Percentiles rank a stretch among this genome's conserved stretches.
phyloP scores from a whole-genome alignment of 2,329 filamentous ascomycete genomes.

The Zalaria obscura region DNA sequence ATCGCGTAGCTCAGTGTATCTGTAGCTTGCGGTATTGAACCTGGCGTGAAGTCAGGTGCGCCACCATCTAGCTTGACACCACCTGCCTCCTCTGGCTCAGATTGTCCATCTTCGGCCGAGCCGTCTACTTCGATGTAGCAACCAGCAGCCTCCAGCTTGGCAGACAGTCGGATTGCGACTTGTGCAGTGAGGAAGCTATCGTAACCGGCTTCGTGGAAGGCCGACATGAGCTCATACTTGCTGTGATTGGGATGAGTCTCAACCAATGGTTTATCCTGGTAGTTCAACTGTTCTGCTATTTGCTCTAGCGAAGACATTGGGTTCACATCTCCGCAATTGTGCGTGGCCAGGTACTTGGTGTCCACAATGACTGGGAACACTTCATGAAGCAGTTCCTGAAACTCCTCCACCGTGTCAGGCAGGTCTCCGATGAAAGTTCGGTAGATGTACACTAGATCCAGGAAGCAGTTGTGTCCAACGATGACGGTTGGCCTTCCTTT shows the following conservation, averaged over 20 bases:
- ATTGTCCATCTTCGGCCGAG: not conserved
- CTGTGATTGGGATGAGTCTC: conserved; percentile 21
- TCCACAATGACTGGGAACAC: conserved; percentile 45
- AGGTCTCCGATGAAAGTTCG: conserved; percentile 45
- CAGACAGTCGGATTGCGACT: conserved; percentile 41
- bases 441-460: conserved; percentile 50
- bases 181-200: conserved; percentile 48
- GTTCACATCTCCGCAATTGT: conserved; percentile 38
- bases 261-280: conserved; percentile 29
- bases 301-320: conserved; percentile 34
- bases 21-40: not conserved
- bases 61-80: conserved; percentile 6
- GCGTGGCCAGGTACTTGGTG: conserved; percentile 49
- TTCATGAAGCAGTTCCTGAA: conserved; percentile 34
- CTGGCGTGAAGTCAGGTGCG: not conserved
- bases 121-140: conserved; percentile 14
- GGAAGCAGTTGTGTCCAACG: conserved; percentile 52
- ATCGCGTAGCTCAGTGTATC: conserved; percentile 1
- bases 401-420: conserved; percentile 39
- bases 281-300: conserved; percentile 28
- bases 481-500: conserved; percentile 34
- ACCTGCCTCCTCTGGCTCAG: conserved; percentile 6
- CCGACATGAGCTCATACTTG: conserved; percentile 24
- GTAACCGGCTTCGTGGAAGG: conserved; percentile 48
- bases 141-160: conserved; percentile 32